Evolutionary conservation across 306 rosid species (phyloP).

Genomic region (Vachellia pachyceras): DNA sequence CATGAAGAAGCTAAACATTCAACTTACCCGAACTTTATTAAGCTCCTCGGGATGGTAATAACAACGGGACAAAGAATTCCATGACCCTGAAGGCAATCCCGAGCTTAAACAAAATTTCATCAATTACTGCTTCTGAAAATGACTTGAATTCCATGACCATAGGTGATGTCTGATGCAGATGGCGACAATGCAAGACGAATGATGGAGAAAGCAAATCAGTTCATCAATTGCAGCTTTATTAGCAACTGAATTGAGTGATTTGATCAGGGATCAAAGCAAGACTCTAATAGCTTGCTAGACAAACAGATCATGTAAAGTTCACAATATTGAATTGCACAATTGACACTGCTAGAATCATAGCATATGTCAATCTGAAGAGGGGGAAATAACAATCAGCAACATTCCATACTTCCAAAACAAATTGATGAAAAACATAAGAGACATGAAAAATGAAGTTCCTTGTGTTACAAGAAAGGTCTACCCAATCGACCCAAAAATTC

Average conservation of each 20-base stretch:
- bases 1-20: neutral
- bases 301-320: neutral
- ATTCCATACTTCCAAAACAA: neutral
- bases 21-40: neutral
- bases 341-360: neutral
- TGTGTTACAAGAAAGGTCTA: neutral
- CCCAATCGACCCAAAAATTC: neutral
- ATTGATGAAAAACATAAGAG: neutral
- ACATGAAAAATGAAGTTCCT: neutral
- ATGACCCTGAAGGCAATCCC: neutral
- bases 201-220: neutral
- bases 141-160: neutral
- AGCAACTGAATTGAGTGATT: neutral
- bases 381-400: neutral
- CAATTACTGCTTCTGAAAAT: neutral
- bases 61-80: neutral
- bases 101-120: neutral
- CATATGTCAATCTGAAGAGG: neutral
- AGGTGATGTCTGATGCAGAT: neutral
- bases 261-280: neutral
- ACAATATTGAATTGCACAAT: neutral
- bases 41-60: neutral
- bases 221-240: neutral
- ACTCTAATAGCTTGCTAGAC: neutral
- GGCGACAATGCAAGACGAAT: neutral